Evolutionary conservation across 495 filamentous ascomycete species (phyloP).

Genomic region (Penicillium odoratum): DNA sequence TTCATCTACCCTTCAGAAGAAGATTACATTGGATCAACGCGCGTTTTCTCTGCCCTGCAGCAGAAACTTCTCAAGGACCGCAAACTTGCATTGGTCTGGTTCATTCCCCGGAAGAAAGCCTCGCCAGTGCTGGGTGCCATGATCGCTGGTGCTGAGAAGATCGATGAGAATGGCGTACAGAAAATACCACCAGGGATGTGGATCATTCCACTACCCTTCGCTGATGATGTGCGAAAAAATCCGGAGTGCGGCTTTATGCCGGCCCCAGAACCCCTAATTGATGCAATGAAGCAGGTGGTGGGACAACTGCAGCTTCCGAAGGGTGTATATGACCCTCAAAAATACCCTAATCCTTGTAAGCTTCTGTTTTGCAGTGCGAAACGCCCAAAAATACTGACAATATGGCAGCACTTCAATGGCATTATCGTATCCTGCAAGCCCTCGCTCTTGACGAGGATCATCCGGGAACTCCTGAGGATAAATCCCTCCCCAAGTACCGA

Average conservation of each 20-base stretch:
- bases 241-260: slow-evolving; percentile 58
- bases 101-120: slow-evolving; percentile 76
- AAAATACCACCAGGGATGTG: slow-evolving; percentile 83
- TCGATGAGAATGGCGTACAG: slow-evolving; percentile 66
- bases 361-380: not conserved
- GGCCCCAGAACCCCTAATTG: slow-evolving; percentile 69
- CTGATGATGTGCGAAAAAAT: slow-evolving; percentile 81
- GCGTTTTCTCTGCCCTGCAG: slow-evolving; percentile 89
- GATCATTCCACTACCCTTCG: slow-evolving; percentile 84
- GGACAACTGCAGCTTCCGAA: slow-evolving; percentile 90
- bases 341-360: slow-evolving; percentile 83
- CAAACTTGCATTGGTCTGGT: slow-evolving; percentile 87
- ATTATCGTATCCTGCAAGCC: slow-evolving; percentile 92
- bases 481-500: slow-evolving; percentile 77
- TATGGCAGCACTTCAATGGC: slow-evolving; percentile 78
- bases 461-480: slow-evolving; percentile 77
- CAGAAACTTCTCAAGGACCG: slow-evolving; percentile 76
- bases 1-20: slow-evolving; percentile 96
- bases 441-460: slow-evolving; percentile 90
- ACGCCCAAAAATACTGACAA: slow-evolving; percentile 10
- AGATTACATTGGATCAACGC: slow-evolving; percentile 83
- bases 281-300: slow-evolving; percentile 77
- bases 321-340: slow-evolving; percentile 74
- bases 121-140: slow-evolving; percentile 78
- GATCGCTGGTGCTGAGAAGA: slow-evolving; percentile 66